Percentiles rank a stretch among this genome's conserved stretches.
phyloP scores from a whole-genome alignment of 225 moss, liverwort and hornwort species.

The Straminergon stramineum region DNA sequence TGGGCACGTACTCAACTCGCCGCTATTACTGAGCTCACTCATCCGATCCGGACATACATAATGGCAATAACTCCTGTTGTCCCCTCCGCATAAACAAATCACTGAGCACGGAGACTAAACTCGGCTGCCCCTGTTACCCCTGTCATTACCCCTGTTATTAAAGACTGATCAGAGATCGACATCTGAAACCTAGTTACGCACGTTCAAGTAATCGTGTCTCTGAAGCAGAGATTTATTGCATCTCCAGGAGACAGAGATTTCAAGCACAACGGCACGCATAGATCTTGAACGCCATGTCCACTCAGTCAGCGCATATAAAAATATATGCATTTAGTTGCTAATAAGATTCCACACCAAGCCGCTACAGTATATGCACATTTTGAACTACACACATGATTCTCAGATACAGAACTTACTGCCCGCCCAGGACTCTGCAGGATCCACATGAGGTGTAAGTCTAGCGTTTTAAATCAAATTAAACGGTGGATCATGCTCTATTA shows the following conservation, averaged over 20 bases:
- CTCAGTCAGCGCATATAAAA: background rate
- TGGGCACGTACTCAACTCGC: background rate
- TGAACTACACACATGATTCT: background rate
- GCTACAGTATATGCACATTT: background rate
- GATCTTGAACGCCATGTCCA: background rate
- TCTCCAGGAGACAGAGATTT: background rate
- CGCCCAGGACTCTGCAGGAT: background rate
- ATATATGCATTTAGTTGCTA: background rate
- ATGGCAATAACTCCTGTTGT: conserved; percentile 15
- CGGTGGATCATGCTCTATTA: background rate
- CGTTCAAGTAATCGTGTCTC: conserved; percentile 2
- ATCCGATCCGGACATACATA: background rate
- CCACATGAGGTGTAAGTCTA: background rate
- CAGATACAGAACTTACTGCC: background rate
- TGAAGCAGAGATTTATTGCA: background rate
- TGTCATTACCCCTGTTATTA: background rate
- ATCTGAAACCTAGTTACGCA: background rate
- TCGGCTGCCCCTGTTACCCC: background rate
- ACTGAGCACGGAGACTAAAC: conserved; percentile 1
- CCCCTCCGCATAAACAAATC: conserved; percentile 13
- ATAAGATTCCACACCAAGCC: background rate
- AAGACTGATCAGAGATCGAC: conserved; percentile 9
- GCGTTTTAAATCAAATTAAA: background rate
- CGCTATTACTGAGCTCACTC: background rate
- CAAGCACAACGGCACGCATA: background rate